These are phyloP conservation scores for Claviceps sp. DNA, from an alignment of 2,329 filamentous ascomycete species.

Conservation along the genomic window DNA sequence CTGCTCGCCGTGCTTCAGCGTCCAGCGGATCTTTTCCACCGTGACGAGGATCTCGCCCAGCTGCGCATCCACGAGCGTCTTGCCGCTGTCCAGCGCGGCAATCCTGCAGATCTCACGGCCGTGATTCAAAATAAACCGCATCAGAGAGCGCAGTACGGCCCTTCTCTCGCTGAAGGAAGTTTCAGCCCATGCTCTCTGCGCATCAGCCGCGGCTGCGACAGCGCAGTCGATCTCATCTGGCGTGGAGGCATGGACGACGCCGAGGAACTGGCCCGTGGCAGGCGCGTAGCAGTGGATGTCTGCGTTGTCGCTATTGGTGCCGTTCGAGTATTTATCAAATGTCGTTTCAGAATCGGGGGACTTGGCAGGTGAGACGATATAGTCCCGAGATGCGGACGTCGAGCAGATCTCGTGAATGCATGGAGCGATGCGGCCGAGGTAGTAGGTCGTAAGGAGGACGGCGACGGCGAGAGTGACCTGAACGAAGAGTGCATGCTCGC, in stretches of 20 bases:
- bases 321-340: conserved; percentile 43
- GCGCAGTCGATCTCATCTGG: conserved; percentile 65
- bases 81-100: conserved; percentile 85
- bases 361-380: conserved; percentile 49
- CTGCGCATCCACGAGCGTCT: conserved; percentile 88
- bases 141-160: conserved; percentile 65
- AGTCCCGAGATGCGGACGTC: conserved; percentile 35
- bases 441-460: conserved; percentile 16
- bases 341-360: conserved; percentile 39
- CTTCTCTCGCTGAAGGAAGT: conserved; percentile 68
- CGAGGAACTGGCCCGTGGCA: conserved; percentile 75
- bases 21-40: conserved; percentile 89
- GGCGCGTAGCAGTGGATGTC: conserved; percentile 79
- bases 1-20: conserved; percentile 75
- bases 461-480: conserved; percentile 12
- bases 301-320: conserved; percentile 52
- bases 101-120: conserved; percentile 76
- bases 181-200: conserved; percentile 63
- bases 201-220: conserved; percentile 57
- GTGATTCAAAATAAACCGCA: conserved; percentile 75
- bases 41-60: conserved; percentile 93
- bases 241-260: conserved; percentile 64
- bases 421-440: conserved; percentile 16
- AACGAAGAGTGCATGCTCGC: conserved; percentile 8
- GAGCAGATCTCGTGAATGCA: conserved; percentile 11